A percentile compares a stretch with the other conserved stretches of the same genome.
These are phyloP conservation scores for Oryza punctata DNA, from an alignment of 176 grass and related monocot genomes.

Conservation along the genomic window DNA sequence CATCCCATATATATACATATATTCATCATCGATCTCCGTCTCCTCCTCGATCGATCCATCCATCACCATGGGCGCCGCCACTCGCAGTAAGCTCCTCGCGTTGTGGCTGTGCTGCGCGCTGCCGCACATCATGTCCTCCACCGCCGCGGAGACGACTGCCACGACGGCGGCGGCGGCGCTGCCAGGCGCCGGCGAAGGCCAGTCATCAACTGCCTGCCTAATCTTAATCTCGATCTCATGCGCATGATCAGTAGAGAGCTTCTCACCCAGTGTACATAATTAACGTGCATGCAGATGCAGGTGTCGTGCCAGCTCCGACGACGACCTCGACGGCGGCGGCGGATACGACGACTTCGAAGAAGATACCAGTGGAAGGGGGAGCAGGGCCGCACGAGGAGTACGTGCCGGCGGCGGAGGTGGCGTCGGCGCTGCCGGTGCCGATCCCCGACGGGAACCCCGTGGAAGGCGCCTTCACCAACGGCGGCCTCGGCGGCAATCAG, in stretches of 20 bases:
- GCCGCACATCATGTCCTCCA: not conserved
- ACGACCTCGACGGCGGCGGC: not conserved
- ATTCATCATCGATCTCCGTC: not conserved
- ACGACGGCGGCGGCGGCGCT: not conserved
- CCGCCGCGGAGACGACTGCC: not conserved
- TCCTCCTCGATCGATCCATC: not conserved
- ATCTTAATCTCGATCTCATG: too few relatives aligned
- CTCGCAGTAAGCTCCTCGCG: not conserved
- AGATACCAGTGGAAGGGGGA: slow-evolving; percentile 17
- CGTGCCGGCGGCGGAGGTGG: slow-evolving; percentile 32
- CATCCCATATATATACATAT: not conserved
- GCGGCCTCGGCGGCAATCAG: not conserved
- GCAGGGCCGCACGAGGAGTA: not conserved
- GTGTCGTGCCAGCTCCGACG: not conserved
- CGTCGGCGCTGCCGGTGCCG: slow-evolving; percentile 35
- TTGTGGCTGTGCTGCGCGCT: not conserved
- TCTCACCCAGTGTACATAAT: too few relatives aligned
- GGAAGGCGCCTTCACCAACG: not conserved
- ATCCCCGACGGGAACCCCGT: slow-evolving; percentile 30
- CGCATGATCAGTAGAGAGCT: too few relatives aligned
- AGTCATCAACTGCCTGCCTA: not conserved
- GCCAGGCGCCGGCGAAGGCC: not conserved
- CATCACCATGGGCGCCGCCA: too few relatives aligned
- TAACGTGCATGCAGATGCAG: not conserved
- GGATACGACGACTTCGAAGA: not conserved